These are phyloP conservation scores for Begonia masoniana DNA, from an alignment of 306 rosid genomes.

Conservation along the genomic window DNA sequence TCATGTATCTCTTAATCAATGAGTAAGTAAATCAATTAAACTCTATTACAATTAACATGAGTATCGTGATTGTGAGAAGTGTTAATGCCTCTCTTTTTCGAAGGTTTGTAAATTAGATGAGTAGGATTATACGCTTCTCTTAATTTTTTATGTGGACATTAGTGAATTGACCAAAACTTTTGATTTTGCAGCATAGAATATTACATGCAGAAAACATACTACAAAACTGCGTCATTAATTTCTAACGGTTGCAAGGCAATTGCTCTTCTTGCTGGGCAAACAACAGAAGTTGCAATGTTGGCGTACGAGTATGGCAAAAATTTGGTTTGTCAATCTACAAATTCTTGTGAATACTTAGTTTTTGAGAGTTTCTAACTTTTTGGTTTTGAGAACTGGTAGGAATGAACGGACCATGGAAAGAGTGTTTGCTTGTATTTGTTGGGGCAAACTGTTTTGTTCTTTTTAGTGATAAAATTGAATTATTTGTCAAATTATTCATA, in stretches of 20 bases:
- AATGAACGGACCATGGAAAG: no score
- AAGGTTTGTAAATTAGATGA: background rate
- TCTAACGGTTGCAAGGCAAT: conserved; percentile 94
- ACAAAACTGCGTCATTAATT: conserved; percentile 90
- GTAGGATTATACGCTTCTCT: background rate
- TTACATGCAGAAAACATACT: conserved; percentile 80
- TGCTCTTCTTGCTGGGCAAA: conserved; percentile 93
- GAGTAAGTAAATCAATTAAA: no score
- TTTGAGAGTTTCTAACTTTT: no score
- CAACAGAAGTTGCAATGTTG: conserved; percentile 68
- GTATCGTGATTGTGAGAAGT: no score
- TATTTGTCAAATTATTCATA: no score
- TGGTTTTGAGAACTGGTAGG: no score
- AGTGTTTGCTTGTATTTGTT: no score
- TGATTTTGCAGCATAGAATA: conserved; percentile 75
- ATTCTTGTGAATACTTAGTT: background rate
- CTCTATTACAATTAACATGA: no score
- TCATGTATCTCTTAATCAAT: no score
- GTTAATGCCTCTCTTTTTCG: no score
- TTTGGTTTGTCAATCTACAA: conserved; percentile 59
- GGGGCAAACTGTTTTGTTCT: no score
- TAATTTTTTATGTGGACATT: background rate
- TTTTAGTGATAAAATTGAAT: no score
- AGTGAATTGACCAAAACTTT: background rate
- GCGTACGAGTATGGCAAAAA: conserved; percentile 89